Evolutionary conservation across 1,139 yeast species (phyloP), one percentile per base, ranked within the genome.

Genomic region (Meyerozyma sp.): DNA sequence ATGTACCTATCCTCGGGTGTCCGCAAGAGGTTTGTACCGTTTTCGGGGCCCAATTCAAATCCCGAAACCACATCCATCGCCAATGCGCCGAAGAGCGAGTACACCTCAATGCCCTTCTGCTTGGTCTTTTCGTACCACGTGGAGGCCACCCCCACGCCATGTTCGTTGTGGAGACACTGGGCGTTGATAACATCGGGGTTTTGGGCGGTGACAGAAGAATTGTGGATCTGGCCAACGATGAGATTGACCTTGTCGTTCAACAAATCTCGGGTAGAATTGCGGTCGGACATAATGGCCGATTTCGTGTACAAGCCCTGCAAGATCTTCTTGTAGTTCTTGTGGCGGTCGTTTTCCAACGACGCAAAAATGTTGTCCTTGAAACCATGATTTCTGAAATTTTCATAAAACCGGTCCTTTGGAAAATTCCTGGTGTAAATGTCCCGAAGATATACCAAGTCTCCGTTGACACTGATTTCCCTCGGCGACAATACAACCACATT

Each of bases 11-110:
- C 71, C 38, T 63, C 61, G 1, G 73, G 65, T 23, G 65, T 54
- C 9, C 58, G 50, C 35, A 79, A 55, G 36, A 77, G 60, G 41
- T 68, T 58, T 1, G 83, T 68, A 23, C 77, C 74, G 44, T 69
- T 66, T 9, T 64, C 62, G 0, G 59, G 51, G 0, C 91, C 91
- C 47, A 82, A 70, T 45, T 82, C 81, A 56, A 82, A 81, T 11
- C 75, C 73, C 2, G 84, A 74, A 1, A 82, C 81, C 5, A 80
- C 83, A 52, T 84, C 90, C 81, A 84, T 77, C 1, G 93, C 90
- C 53, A 84, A 67, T n/a, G 83, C 68, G 16, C 82, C 82, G 66
- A 82, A 84, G 16, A 84, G 58, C 11, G 79, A 70, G 53, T 79
- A 81, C 1, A 80, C 82, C 42, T 84, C 86, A 27, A 82, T 64